Percentiles rank a stretch among this genome's conserved stretches.
Conservation (phyloP, 2,329 filamentous ascomycete species). For the Chrysoporthe austroafricana region DNA sequence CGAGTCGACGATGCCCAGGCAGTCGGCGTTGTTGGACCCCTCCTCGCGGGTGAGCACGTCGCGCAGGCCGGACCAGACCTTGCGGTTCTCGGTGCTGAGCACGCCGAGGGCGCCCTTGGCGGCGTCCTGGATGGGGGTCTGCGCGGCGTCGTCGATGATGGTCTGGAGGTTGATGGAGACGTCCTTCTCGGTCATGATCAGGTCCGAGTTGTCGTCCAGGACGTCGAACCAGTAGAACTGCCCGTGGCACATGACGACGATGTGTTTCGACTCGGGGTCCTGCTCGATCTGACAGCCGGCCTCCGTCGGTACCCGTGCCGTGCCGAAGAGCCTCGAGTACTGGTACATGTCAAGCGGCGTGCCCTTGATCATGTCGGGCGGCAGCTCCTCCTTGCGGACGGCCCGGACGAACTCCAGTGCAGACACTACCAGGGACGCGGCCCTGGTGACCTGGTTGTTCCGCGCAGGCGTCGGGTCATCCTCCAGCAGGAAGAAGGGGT, state of each 20-base stretch:
- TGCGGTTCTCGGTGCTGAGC: slow-evolving; percentile 93
- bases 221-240: slow-evolving; percentile 99
- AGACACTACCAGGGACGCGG: slow-evolving; percentile 88
- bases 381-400: slow-evolving; percentile 88
- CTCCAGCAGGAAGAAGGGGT: slow-evolving; percentile 96
- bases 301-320: slow-evolving; percentile 89
- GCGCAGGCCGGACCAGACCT: slow-evolving; percentile 90
- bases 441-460: slow-evolving; percentile 94
- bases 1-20: slow-evolving; percentile 91
- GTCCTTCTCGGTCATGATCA: slow-evolving; percentile 97
- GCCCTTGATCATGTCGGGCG: slow-evolving; percentile 83
- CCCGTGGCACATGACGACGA: slow-evolving; percentile 90
- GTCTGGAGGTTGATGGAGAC: slow-evolving; percentile 88
- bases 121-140: slow-evolving; percentile 89
- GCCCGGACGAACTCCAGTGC: slow-evolving; percentile 91
- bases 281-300: slow-evolving; percentile 96
- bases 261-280: slow-evolving; percentile 88
- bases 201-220: slow-evolving; percentile 87
- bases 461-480: slow-evolving; percentile 96
- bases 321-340: slow-evolving; percentile 93
- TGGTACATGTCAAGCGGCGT: slow-evolving; percentile 97
- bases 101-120: slow-evolving; percentile 95
- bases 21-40: slow-evolving; percentile 93
- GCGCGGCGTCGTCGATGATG: slow-evolving; percentile 86
- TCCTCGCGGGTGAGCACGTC: slow-evolving; percentile 86